phyloP scores from a whole-genome alignment of 2,329 filamentous ascomycete species.

The Fusarium transvaalense region DNA sequence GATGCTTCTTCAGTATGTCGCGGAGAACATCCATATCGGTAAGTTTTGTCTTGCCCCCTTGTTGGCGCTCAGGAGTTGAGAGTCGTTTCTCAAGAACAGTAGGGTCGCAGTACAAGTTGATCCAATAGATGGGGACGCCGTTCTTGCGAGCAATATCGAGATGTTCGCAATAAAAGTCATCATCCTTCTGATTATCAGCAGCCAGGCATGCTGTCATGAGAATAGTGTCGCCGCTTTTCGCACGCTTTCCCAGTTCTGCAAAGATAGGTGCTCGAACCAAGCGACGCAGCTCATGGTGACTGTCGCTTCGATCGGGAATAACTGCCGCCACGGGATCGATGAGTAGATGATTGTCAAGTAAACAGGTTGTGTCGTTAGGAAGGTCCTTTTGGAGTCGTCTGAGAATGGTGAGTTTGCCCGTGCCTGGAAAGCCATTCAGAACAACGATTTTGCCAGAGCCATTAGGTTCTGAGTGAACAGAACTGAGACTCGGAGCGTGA shows the following conservation, averaged over 20 bases:
- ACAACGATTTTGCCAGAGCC: constrained; percentile 21
- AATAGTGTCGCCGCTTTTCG: constrained; percentile 14
- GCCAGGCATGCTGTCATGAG: constrained; percentile 41
- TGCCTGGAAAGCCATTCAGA: constrained; percentile 41
- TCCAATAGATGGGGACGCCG: constrained; percentile 16
- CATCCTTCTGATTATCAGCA: constrained; percentile 12
- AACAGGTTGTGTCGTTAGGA: constrained; percentile 11
- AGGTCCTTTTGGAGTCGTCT: constrained; percentile 22
- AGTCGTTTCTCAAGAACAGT: background rate
- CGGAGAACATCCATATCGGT: background rate
- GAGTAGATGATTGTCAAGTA: constrained; percentile 42
- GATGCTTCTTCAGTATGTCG: background rate
- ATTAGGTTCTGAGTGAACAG: background rate
- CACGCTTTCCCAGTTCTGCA: constrained; percentile 16
- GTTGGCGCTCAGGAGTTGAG: background rate
- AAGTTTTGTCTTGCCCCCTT: background rate
- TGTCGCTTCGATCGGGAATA: constrained; percentile 25
- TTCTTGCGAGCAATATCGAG: constrained; percentile 19
- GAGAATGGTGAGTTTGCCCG: constrained; percentile 42
- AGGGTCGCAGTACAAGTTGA: constrained; percentile 10
- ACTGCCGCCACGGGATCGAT: constrained; percentile 36
- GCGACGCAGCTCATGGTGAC: constrained; percentile 37
- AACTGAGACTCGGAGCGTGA: background rate
- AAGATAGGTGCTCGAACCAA: constrained; percentile 36
- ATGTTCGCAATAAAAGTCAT: constrained; percentile 27